Conservation (phyloP, 768 basidiomycete genomes). For the Collybia sp. region DNA sequence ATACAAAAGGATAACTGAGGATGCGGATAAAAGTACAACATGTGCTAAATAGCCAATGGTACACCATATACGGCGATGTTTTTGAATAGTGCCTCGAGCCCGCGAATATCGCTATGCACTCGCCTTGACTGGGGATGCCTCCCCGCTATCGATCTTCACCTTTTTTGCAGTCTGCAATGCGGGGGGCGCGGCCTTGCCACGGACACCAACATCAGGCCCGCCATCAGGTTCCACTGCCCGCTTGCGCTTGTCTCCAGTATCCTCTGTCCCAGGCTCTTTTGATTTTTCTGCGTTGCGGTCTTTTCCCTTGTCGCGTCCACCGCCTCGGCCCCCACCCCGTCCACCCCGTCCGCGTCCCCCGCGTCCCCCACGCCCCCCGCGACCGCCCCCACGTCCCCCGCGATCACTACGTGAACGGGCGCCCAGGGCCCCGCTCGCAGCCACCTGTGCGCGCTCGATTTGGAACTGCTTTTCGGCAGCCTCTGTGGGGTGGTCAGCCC, state of each 20-base stretch:
- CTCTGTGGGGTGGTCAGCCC: constrained; percentile 35
- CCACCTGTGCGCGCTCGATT: constrained; percentile 66
- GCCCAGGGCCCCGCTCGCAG: constrained; percentile 47
- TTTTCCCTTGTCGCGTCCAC: constrained; percentile 28
- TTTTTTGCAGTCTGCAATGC: constrained; percentile 38
- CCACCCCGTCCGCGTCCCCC: constrained; percentile 43
- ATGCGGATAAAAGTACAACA: constrained; percentile 8
- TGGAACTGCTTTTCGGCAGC: constrained; percentile 70
- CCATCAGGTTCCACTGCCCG: constrained; percentile 76
- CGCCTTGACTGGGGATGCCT: constrained; percentile 10
- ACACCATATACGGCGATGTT: background rate
- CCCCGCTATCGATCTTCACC: constrained; percentile 34
- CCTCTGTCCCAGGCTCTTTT: constrained; percentile 36
- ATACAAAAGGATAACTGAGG: constrained; percentile 1
- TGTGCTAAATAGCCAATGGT: background rate
- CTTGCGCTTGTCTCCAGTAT: constrained; percentile 71
- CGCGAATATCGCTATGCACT: background rate
- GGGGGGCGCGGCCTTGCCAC: constrained; percentile 61
- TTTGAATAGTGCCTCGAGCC: background rate
- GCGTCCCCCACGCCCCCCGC: constrained; percentile 24
- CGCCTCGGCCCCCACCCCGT: constrained; percentile 39
- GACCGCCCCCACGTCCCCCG: constrained; percentile 12
- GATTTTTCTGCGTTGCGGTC: constrained; percentile 31
- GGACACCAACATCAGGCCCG: constrained; percentile 60
- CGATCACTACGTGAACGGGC: constrained; percentile 17